phyloP scores from a whole-genome alignment of 371 early-diverging fungal genomes.

The Chytridium lagenaria region DNA sequence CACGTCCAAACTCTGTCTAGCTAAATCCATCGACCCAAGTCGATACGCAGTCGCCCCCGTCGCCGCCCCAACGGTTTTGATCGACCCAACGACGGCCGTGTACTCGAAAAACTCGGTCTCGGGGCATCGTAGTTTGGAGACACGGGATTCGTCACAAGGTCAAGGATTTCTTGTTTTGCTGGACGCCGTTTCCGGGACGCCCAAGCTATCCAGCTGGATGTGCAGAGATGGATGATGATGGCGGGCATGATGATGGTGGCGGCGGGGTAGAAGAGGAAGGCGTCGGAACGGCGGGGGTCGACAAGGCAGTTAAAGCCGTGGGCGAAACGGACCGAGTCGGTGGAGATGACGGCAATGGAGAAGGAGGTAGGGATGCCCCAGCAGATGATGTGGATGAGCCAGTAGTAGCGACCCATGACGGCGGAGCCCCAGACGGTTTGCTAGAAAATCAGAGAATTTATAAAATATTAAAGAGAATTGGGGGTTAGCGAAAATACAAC shows the following conservation, averaged over 20 bases:
- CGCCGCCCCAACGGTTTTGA: not conserved
- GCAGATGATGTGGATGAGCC: not conserved
- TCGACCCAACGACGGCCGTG: not conserved
- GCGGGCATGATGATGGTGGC: conserved; percentile 3
- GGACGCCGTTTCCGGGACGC: not conserved
- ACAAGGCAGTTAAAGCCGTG: conserved; percentile 1
- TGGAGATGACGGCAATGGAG: not conserved
- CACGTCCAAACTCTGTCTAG: not conserved
- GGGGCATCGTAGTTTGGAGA: not conserved
- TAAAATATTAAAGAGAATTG: no score
- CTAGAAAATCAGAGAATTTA: no score
- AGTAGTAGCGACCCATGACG: not conserved
- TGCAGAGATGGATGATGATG: conserved; percentile 4
- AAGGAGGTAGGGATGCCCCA: conserved; percentile 1
- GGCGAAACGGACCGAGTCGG: not conserved
- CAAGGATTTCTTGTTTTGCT: not conserved
- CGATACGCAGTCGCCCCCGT: not conserved
- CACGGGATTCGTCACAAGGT: not conserved
- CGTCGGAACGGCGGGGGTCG: not conserved
- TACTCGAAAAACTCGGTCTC: not conserved
- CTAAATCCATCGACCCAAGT: not conserved
- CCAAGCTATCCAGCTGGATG: conserved; percentile 4
- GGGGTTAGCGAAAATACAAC: no score
- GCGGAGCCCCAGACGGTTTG: conserved; percentile 3
- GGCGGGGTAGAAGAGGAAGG: not conserved